These are phyloP conservation scores for Blastocystis hominis DNA, from an alignment of 352 stramenopile genomes.

Conservation along the genomic window DNA sequence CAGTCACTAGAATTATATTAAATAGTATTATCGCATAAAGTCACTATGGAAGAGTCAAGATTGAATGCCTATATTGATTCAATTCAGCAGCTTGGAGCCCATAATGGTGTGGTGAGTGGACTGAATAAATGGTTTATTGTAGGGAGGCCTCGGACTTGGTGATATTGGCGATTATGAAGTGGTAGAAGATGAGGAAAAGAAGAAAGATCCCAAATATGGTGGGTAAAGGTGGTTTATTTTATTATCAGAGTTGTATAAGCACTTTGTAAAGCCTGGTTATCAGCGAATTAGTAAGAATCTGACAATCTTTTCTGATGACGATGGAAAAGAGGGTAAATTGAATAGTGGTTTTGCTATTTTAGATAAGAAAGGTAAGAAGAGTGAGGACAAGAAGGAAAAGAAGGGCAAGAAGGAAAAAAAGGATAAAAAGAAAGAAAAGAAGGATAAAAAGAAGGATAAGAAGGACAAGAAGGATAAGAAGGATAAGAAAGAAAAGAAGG, in stretches of 20 bases:
- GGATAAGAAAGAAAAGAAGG: slow-evolving; percentile 17
- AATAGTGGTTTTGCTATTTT: background rate
- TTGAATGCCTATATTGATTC: slow-evolving; percentile 51
- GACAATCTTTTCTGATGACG: slow-evolving; percentile 42
- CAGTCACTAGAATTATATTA: background rate
- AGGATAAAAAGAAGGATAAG: slow-evolving; percentile 37
- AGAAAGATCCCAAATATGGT: slow-evolving; percentile 57
- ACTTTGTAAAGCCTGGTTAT: slow-evolving; percentile 47
- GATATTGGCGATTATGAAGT: slow-evolving; percentile 25
- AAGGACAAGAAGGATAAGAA: slow-evolving; percentile 19
- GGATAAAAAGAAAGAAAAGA: slow-evolving; percentile 42
- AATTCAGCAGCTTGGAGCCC: slow-evolving; percentile 16
- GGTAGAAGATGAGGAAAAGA: slow-evolving; percentile 51
- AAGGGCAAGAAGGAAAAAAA: slow-evolving; percentile 16
- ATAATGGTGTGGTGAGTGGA: background rate
- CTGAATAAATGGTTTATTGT: background rate
- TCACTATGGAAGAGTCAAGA: slow-evolving; percentile 33
- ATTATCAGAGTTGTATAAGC: slow-evolving; percentile 43
- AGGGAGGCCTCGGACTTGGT: slow-evolving; percentile 18
- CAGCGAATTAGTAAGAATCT: slow-evolving; percentile 50
- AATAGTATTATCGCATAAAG: background rate
- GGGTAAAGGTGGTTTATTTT: background rate
- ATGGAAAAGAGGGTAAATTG: background rate
- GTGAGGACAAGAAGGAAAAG: background rate
- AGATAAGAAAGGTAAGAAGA: slow-evolving; percentile 12